Base-by-base conservation (phyloP, 306 rosid genomes). In the Sphenostylis stenocarpa region DNA sequence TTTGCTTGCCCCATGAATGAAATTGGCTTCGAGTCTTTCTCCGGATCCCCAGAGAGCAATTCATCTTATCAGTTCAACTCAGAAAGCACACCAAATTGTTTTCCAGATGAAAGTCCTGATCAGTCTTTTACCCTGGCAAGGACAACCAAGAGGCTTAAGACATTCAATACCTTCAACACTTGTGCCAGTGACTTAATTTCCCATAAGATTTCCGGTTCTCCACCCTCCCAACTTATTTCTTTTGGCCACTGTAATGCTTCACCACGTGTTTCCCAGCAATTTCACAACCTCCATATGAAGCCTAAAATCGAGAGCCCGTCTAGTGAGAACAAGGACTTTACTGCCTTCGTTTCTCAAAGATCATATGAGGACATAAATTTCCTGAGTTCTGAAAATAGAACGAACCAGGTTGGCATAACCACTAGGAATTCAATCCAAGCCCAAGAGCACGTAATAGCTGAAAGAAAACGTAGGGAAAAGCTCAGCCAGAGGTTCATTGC, bases 401-500 rank as follows among this genome's bases (percentile, higher is more conserved):
- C 20, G 44, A 85, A 71, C 76, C 87, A 84, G 26, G 17, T 33
- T 1, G 20, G 45, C 44, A 2, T 26, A 0, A 29, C 68, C 6
- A 33, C 77, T 44, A 75, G 88, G 53, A 85, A 67, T 8, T 57
- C 82, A 2, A 6, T 20, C 48, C 93, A 85, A 63, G 82, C 96
- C 36, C 89, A 89, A 73, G 98, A 91, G 73, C 98, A 94, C 55
- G 88, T 91, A 36, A 29, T 90, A 3, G 96, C 97, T 0, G 97
- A 94, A 77, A 78, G 98, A 80, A 90, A 89, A 73, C 78, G 98
- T 45, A 78, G 98, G 52, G 97, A 91, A 81, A 94, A 91, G 61
- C 98, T 94, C 84, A 90, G 87, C 76, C 90, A 91, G 80, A 81
- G 85, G 71, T 94, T 94, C 82, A 83, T 91, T 5, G 88, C 98